A percentile compares a stretch with the other conserved stretches of the same genome.
These are phyloP conservation scores for Epithele typhae DNA, from an alignment of 768 basidiomycete genomes.

Conservation along the genomic window DNA sequence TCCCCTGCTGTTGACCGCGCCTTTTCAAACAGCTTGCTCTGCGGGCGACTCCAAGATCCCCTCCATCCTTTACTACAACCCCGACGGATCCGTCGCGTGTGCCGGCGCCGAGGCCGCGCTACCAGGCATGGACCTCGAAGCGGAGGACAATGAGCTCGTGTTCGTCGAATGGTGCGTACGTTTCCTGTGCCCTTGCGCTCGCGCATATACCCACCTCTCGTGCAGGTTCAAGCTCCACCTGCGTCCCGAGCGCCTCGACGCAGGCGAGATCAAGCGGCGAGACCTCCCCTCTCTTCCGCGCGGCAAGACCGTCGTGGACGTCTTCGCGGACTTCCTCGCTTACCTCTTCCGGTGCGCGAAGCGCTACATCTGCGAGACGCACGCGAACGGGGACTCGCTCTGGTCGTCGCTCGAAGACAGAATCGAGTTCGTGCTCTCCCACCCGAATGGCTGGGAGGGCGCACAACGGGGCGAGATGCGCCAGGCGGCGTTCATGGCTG, in stretches of 20 bases:
- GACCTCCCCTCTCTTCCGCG: constrained; percentile 31
- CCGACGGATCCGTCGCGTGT: too few relatives aligned
- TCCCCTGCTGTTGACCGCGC: background rate
- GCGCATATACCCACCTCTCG: too few relatives aligned
- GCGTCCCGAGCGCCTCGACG: constrained; percentile 4
- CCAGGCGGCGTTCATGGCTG: constrained; percentile 45
- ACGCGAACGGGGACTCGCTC: constrained; percentile 37
- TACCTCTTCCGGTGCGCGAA: constrained; percentile 42
- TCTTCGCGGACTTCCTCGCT: constrained; percentile 44
- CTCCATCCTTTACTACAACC: too few relatives aligned
- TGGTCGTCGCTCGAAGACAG: constrained; percentile 41
- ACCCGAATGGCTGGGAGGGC: constrained; percentile 67
- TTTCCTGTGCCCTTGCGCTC: too few relatives aligned
- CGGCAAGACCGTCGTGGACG: constrained; percentile 36
- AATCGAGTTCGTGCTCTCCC: constrained; percentile 51
- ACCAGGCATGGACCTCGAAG: too few relatives aligned
- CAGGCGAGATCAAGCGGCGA: background rate
- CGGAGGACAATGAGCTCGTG: too few relatives aligned
- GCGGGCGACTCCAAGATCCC: too few relatives aligned
- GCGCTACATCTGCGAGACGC: constrained; percentile 44
- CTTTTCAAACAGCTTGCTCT: too few relatives aligned
- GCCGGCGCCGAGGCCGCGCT: too few relatives aligned
- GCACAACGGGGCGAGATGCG: constrained; percentile 55
- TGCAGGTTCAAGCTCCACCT: constrained; percentile 19
- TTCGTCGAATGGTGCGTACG: too few relatives aligned